These are phyloP conservation scores for Lentinula guzmanii DNA, from an alignment of 768 basidiomycete species.

Conservation along the genomic window DNA sequence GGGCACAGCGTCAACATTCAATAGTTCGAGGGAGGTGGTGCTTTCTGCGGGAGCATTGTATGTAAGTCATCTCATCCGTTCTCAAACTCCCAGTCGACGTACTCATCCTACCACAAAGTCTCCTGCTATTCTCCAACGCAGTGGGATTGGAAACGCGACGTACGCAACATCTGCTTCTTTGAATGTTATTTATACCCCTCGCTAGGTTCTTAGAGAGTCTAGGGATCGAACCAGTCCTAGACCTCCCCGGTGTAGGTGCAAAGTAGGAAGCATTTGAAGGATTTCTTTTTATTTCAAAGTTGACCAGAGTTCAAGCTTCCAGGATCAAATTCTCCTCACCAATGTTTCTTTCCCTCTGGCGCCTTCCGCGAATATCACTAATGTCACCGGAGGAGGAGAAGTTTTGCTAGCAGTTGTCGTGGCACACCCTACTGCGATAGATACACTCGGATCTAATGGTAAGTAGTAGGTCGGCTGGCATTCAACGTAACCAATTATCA, in stretches of 20 bases:
- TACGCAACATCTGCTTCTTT: neutral
- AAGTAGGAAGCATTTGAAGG: slow-evolving; percentile 4
- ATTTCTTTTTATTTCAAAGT: neutral
- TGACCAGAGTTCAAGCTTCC: slow-evolving; percentile 7
- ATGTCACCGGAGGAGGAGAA: slow-evolving; percentile 5
- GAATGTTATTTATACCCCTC: neutral
- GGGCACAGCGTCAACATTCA: slow-evolving; percentile 4
- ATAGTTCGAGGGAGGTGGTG: slow-evolving; percentile 8
- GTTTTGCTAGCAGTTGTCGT: slow-evolving; percentile 10
- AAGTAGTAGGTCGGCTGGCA: neutral
- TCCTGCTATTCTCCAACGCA: slow-evolving; percentile 11
- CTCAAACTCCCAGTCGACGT: neutral
- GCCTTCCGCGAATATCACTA: slow-evolving; percentile 5
- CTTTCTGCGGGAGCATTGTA: slow-evolving; percentile 11
- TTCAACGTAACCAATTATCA: neutral
- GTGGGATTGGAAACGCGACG: slow-evolving; percentile 13
- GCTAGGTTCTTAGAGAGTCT: slow-evolving; percentile 10
- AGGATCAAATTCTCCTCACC: slow-evolving; percentile 12
- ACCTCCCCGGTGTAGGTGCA: slow-evolving; percentile 13
- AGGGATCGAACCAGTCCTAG: slow-evolving; percentile 11
- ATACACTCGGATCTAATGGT: slow-evolving; percentile 12
- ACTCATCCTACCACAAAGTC: neutral
- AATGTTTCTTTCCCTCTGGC: slow-evolving; percentile 10
- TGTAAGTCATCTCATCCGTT: neutral
- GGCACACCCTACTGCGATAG: slow-evolving; percentile 9